phyloP scores from a whole-genome alignment of 768 basidiomycete genomes.

The Cubamyces lactineus region DNA sequence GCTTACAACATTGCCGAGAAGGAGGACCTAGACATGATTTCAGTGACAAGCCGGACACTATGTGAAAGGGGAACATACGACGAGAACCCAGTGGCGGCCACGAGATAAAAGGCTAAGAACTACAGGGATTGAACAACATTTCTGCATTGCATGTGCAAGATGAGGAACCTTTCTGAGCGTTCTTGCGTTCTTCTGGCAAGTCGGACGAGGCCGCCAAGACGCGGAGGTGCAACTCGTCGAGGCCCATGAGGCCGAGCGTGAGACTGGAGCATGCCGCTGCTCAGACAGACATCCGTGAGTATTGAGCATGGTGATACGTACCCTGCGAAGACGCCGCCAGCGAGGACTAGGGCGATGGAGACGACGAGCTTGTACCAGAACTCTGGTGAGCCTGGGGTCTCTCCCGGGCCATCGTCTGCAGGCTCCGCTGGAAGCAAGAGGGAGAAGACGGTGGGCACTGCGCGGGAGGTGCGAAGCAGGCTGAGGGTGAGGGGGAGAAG shows the following conservation, averaged over 20 bases:
- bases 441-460: slow-evolving; percentile 25
- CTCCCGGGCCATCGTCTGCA: slow-evolving; percentile 7
- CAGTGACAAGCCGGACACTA: not conserved
- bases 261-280: slow-evolving; percentile 50
- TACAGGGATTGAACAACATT: slow-evolving; percentile 4
- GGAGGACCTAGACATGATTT: slow-evolving; percentile 59
- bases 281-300: not conserved
- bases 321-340: slow-evolving; percentile 95
- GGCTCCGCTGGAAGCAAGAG: slow-evolving; percentile 11
- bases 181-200: slow-evolving; percentile 63
- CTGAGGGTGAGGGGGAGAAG: slow-evolving; percentile 1
- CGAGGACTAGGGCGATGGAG: slow-evolving; percentile 70
- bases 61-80: slow-evolving; percentile 49
- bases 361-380: slow-evolving; percentile 78
- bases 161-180: slow-evolving; percentile 67
- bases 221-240: slow-evolving; percentile 88
- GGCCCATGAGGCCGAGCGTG: slow-evolving; percentile 91
- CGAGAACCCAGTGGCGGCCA: slow-evolving; percentile 83
- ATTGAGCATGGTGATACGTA: slow-evolving; percentile 29
- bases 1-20: slow-evolving; percentile 86
- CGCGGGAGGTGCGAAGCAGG: not conserved
- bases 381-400: slow-evolving; percentile 54
- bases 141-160: not conserved
- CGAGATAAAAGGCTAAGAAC: slow-evolving; percentile 53
- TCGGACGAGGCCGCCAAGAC: slow-evolving; percentile 84